Percentiles rank a stretch among this genome's conserved stretches.
phyloP scores from a whole-genome alignment of 1,284 basidiomycete genomes.

The Trametes sp. region DNA sequence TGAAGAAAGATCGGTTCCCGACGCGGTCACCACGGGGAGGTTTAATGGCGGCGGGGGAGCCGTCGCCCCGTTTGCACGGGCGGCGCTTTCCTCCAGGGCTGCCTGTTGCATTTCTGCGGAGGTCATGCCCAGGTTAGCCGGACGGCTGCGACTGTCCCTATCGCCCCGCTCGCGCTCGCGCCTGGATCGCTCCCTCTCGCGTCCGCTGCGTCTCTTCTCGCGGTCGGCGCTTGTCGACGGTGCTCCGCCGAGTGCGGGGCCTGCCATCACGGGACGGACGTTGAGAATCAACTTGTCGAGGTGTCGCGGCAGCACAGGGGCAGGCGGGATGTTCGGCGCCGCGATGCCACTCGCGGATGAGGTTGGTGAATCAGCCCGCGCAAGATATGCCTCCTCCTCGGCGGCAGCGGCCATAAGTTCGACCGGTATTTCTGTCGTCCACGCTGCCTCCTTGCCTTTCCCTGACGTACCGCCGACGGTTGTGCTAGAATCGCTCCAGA shows the following conservation, averaged over 20 bases:
- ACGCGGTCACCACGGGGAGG: constrained; percentile 52
- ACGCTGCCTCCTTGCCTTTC: constrained; percentile 50
- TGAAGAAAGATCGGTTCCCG: constrained; percentile 49
- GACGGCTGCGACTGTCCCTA: constrained; percentile 33
- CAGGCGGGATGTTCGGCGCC: constrained; percentile 81
- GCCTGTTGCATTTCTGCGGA: constrained; percentile 23
- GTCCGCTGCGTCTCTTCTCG: constrained; percentile 30
- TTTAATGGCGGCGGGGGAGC: constrained; percentile 31
- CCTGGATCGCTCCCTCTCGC: constrained; percentile 33
- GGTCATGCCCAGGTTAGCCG: constrained; percentile 39
- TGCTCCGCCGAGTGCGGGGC: constrained; percentile 31
- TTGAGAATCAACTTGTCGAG: constrained; percentile 96
- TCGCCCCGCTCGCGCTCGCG: constrained; percentile 31
- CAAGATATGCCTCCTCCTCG: constrained; percentile 82
- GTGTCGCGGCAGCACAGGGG: constrained; percentile 89
- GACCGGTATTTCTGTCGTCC: constrained; percentile 81
- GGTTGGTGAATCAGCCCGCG: constrained; percentile 47
- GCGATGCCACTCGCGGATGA: constrained; percentile 50
- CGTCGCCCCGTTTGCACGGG: constrained; percentile 12
- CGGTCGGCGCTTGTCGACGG: constrained; percentile 28
- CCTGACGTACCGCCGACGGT: constrained; percentile 43
- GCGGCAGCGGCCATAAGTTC: constrained; percentile 81
- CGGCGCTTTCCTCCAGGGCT: constrained; percentile 20
- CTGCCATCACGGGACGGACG: constrained; percentile 42
- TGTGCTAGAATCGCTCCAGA: constrained; percentile 57